phyloP scores from a whole-genome alignment of 345 rosid species.

The Acer campestre region DNA sequence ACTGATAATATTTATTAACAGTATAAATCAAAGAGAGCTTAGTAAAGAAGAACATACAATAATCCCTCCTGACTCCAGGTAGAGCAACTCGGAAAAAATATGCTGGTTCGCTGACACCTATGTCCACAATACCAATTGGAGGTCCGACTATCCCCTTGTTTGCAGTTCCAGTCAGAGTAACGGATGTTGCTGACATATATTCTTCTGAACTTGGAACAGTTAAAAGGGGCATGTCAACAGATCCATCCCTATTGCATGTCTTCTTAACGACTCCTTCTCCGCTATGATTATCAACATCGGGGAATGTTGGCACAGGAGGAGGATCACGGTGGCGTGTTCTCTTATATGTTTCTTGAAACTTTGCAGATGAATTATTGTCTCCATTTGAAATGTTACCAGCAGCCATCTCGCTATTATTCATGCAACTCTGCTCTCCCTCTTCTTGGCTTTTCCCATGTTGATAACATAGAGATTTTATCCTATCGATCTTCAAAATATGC shows the following conservation, averaged over 20 bases:
- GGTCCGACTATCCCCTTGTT: conserved; percentile 39
- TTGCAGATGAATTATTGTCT: conserved; percentile 22
- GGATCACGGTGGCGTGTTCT: conserved; percentile 1
- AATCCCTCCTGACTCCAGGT: conserved; percentile 58
- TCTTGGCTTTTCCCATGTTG: conserved; percentile 23
- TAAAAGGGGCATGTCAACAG: conserved; percentile 21
- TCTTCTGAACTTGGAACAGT: conserved; percentile 28
- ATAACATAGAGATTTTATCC: conserved; percentile 35
- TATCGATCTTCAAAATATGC: conserved; percentile 46
- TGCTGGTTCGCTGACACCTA: conserved; percentile 55
- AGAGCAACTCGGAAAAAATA: conserved; percentile 59
- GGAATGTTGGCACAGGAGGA: not conserved
- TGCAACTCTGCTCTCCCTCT: conserved; percentile 15
- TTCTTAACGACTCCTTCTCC: conserved; percentile 11
- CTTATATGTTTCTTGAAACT: conserved; percentile 15
- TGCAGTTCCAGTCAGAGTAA: conserved; percentile 49
- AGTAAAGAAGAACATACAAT: conserved; percentile 30
- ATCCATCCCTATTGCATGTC: conserved; percentile 30
- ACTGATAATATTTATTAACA: not conserved
- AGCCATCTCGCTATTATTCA: conserved; percentile 13
- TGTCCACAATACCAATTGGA: conserved; percentile 56
- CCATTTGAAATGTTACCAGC: conserved; percentile 14
- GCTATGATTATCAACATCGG: conserved; percentile 2
- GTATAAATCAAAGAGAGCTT: not conserved
- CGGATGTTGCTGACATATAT: conserved; percentile 27